These are phyloP conservation scores for Penicillium soppii DNA, from an alignment of 495 filamentous ascomycete species.

Conservation along the genomic window DNA sequence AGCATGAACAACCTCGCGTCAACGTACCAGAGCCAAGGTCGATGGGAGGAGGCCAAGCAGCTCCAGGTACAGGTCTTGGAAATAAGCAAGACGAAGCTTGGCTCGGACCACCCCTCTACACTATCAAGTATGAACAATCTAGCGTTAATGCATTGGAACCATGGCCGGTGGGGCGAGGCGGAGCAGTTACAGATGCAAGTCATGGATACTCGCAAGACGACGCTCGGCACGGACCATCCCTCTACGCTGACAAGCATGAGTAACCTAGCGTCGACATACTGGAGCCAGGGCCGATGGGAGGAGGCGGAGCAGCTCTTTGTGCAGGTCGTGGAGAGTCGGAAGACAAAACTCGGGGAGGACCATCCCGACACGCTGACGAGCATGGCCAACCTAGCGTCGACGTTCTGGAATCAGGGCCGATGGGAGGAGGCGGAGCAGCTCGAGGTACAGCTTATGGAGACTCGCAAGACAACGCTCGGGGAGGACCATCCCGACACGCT, in stretches of 20 bases:
- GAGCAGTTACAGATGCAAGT: constrained; percentile 11
- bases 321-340: neutral
- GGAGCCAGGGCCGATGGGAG: constrained; percentile 19
- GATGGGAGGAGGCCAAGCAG: neutral
- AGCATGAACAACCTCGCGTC: neutral
- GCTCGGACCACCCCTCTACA: neutral
- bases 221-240: too few relatives aligned
- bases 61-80: neutral
- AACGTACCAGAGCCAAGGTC: neutral
- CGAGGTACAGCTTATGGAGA: neutral
- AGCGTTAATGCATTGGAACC: neutral
- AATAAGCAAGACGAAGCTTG: neutral
- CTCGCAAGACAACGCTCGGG: neutral
- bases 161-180: constrained; percentile 23
- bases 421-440: too few relatives aligned
- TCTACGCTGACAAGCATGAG: too few relatives aligned
- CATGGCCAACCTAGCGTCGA: neutral
- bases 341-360: neutral
- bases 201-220: neutral
- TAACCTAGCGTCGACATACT: neutral
- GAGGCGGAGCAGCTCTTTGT: constrained; percentile 16
- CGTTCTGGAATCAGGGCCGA: neutral
- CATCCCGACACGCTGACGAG: neutral
- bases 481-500: constrained; percentile 6
- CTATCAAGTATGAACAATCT: neutral